Conservation (phyloP, 371 early-diverging fungal genomes). For the Syncephalastrum racemosum region DNA sequence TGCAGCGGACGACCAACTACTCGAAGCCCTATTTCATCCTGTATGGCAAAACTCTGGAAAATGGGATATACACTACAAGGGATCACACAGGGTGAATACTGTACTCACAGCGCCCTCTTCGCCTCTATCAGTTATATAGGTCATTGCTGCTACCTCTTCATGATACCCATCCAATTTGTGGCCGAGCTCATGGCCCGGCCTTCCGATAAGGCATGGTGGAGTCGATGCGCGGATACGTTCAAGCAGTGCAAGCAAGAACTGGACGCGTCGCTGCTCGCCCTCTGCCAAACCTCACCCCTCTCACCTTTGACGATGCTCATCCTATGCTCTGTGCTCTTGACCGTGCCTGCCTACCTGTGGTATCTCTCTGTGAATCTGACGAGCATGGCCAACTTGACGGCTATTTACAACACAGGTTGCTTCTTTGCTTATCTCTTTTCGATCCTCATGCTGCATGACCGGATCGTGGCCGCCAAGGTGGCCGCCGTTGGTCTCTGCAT, state of each 20-base stretch:
- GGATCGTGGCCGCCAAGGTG: conserved; percentile 55
- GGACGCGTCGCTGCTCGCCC: not conserved
- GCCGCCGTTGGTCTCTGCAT: conserved; percentile 67
- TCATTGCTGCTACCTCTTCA: conserved; percentile 69
- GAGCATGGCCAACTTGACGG: conserved; percentile 77
- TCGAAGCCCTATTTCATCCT: conserved; percentile 80
- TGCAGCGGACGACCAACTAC: conserved; percentile 60
- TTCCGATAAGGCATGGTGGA: conserved; percentile 1
- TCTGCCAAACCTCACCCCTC: conserved; percentile 17
- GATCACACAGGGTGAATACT: too few species aligned
- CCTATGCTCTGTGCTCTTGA: conserved; percentile 55
- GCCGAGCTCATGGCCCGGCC: conserved; percentile 41
- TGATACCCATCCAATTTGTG: conserved; percentile 65
- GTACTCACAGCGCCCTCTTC: not conserved
- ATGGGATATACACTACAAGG: too few species aligned
- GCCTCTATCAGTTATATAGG: conserved; percentile 55
- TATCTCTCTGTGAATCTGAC: conserved; percentile 73
- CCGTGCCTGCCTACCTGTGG: conserved; percentile 79
- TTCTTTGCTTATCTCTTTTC: conserved; percentile 84
- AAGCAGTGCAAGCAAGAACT: not conserved
- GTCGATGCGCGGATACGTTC: conserved; percentile 1
- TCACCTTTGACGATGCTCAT: conserved; percentile 27
- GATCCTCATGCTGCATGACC: conserved; percentile 64
- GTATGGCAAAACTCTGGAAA: conserved; percentile 34
- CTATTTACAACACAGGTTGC: conserved; percentile 80